phyloP scores from a whole-genome alignment of 2,329 filamentous ascomycete genomes.

The Claviceps africana region DNA sequence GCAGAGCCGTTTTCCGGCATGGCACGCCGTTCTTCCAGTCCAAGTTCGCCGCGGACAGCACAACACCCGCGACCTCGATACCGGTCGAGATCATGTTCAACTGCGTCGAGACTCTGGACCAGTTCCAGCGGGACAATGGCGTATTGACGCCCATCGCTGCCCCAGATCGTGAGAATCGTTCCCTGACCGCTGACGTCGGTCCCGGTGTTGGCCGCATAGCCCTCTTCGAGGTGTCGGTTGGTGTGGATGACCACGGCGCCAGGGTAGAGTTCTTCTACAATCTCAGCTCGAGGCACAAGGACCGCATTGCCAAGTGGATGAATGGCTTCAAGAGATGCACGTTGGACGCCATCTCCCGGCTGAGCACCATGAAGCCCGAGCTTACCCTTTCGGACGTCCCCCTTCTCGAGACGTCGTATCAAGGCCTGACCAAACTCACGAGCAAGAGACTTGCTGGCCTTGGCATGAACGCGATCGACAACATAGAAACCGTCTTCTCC shows the following conservation, averaged over 20 bases:
- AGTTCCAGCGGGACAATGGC: constrained; percentile 32
- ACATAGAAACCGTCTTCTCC: constrained; percentile 36
- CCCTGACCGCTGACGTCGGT: constrained; percentile 30
- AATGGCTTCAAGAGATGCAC: constrained; percentile 31
- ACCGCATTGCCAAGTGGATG: constrained; percentile 32
- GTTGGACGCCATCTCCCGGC: constrained; percentile 27
- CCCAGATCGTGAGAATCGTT: constrained; percentile 24
- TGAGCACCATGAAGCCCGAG: constrained; percentile 29
- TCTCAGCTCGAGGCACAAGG: constrained; percentile 25
- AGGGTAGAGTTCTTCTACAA: constrained; percentile 33
- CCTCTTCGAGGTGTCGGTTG: constrained; percentile 36
- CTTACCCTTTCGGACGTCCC: constrained; percentile 37
- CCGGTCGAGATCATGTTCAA: constrained; percentile 47
- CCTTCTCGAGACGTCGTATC: constrained; percentile 32
- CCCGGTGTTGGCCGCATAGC: constrained; percentile 32
- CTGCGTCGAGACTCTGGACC: constrained; percentile 35
- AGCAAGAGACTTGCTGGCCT: constrained; percentile 26
- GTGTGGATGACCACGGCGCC: constrained; percentile 27
- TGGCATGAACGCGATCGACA: constrained; percentile 25
- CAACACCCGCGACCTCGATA: constrained; percentile 21
- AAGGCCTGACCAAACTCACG: constrained; percentile 30
- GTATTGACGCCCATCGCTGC: constrained; percentile 33
- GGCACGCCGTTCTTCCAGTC: constrained; percentile 37
- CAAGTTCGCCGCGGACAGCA: constrained; percentile 23
- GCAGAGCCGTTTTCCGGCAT: constrained; percentile 28